These are phyloP conservation scores for Sungouiella blattae DNA, from an alignment of 805 yeast genomes.

Conservation along the genomic window DNA sequence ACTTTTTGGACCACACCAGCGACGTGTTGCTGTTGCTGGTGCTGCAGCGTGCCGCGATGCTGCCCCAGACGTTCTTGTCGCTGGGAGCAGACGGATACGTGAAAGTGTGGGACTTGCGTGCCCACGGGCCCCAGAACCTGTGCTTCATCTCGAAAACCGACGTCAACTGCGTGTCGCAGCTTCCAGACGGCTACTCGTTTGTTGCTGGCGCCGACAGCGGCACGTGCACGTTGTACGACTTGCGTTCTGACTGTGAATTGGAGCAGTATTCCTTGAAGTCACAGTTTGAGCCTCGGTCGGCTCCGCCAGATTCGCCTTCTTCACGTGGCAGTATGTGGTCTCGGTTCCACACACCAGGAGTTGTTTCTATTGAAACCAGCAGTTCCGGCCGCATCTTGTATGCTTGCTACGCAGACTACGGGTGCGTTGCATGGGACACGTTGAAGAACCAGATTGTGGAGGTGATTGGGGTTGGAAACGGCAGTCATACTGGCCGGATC, in stretches of 20 bases:
- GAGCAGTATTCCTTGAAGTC: conserved; percentile 40
- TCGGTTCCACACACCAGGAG: conserved; percentile 60
- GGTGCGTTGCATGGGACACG: conserved; percentile 76
- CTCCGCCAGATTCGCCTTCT: conserved; percentile 6
- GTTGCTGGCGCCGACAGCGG: conserved; percentile 82
- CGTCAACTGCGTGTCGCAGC: conserved; percentile 55
- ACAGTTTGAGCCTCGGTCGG: conserved; percentile 12
- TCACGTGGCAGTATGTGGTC: conserved; percentile 14
- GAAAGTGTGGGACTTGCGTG: conserved; percentile 59
- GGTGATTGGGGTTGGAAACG: conserved; percentile 47
- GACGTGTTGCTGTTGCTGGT: conserved; percentile 55
- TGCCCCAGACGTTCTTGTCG: conserved; percentile 42
- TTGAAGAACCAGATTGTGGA: conserved; percentile 65
- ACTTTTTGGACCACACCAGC: conserved; percentile 65
- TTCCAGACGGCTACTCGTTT: conserved; percentile 69
- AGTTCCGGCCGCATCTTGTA: conserved; percentile 71
- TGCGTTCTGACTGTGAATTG: conserved; percentile 72
- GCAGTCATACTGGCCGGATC: conserved; percentile 52
- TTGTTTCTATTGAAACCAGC: conserved; percentile 69
- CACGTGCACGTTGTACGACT: conserved; percentile 62
- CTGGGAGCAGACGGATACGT: conserved; percentile 70
- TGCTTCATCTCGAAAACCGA: conserved; percentile 61
- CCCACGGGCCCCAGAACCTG: conserved; percentile 43
- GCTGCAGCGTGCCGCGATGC: conserved; percentile 6
- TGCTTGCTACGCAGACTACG: conserved; percentile 71